These are phyloP conservation scores for Salix purpurea DNA, from an alignment of 345 rosid genomes.

Conservation along the genomic window DNA sequence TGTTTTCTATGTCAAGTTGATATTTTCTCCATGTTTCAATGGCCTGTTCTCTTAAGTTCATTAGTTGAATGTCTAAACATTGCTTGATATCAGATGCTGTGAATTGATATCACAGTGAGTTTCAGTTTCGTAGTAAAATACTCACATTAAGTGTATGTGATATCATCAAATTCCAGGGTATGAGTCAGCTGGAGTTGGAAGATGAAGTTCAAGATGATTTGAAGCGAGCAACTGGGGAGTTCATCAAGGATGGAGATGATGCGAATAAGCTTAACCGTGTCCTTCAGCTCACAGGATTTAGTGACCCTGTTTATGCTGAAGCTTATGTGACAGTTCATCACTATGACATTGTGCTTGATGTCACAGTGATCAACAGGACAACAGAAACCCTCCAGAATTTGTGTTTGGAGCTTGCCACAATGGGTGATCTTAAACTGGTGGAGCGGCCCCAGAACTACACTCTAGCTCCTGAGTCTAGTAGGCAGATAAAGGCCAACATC, in stretches of 20 bases:
- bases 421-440: constrained; percentile 99
- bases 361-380: constrained; percentile 91
- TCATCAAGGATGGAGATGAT: constrained; percentile 85
- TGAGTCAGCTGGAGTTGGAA: constrained; percentile 99
- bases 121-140: not conserved
- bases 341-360: constrained; percentile 94
- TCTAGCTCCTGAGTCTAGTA: constrained; percentile 87
- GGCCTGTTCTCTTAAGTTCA: not conserved
- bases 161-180: constrained; percentile 51
- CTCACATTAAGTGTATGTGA: not conserved
- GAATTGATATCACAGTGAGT: not conserved
- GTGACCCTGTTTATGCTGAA: constrained; percentile 99
- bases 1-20: not conserved
- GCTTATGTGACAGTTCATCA: constrained; percentile 96
- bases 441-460: constrained; percentile 98
- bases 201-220: constrained; percentile 97
- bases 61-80: not conserved
- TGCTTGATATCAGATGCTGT: not conserved
- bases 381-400: constrained; percentile 95
- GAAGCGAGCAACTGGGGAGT: constrained; percentile 98
- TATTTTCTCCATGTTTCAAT: not conserved
- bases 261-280: constrained; percentile 95
- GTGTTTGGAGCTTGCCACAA: constrained; percentile 95
- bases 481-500: constrained; percentile 96
- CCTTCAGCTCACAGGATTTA: constrained; percentile 97